These are phyloP conservation scores for Berkeleyomyces rouxiae DNA, from an alignment of 2,329 filamentous ascomycete species.

Conservation along the genomic window DNA sequence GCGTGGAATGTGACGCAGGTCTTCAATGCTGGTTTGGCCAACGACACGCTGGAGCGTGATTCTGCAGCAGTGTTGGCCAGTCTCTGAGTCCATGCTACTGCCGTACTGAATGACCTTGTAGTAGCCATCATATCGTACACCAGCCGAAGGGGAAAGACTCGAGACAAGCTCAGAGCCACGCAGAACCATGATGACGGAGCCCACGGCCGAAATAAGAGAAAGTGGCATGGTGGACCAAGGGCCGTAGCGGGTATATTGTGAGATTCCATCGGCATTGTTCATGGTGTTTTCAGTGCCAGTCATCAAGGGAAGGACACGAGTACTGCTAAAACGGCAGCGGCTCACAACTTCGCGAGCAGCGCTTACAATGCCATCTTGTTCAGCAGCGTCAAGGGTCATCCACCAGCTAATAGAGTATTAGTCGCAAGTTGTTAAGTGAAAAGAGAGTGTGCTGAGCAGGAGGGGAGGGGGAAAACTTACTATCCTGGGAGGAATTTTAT, in stretches of 20 bases:
- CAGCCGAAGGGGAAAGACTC: conserved; percentile 32
- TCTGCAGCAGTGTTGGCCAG: conserved; percentile 27
- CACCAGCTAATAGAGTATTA: conserved; percentile 32
- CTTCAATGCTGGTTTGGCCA: conserved; percentile 26
- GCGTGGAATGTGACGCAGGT: conserved; percentile 29
- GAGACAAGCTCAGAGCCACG: conserved; percentile 35
- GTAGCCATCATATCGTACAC: conserved; percentile 42
- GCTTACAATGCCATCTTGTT: conserved; percentile 37
- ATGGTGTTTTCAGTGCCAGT: conserved; percentile 33
- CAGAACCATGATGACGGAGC: conserved; percentile 34
- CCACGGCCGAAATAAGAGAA: conserved; percentile 32
- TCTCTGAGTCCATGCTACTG: conserved; percentile 24
- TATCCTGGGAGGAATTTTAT: conserved; percentile 30
- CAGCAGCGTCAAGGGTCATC: conserved; percentile 38
- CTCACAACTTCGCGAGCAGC: conserved; percentile 29
- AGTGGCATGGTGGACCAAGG: conserved; percentile 29
- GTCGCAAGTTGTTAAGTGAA: not conserved
- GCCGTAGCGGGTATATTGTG: conserved; percentile 29
- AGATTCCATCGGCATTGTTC: conserved; percentile 19
- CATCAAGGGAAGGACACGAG: conserved; percentile 33
- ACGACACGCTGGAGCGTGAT: conserved; percentile 30
- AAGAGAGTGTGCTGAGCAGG: not conserved
- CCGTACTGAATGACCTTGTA: conserved; percentile 34
- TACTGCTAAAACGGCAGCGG: conserved; percentile 27
- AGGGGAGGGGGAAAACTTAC: conserved; percentile 21